Evolutionary conservation across 495 filamentous ascomycete genomes (phyloP).

Genomic region (Aspergillus diversus): DNA sequence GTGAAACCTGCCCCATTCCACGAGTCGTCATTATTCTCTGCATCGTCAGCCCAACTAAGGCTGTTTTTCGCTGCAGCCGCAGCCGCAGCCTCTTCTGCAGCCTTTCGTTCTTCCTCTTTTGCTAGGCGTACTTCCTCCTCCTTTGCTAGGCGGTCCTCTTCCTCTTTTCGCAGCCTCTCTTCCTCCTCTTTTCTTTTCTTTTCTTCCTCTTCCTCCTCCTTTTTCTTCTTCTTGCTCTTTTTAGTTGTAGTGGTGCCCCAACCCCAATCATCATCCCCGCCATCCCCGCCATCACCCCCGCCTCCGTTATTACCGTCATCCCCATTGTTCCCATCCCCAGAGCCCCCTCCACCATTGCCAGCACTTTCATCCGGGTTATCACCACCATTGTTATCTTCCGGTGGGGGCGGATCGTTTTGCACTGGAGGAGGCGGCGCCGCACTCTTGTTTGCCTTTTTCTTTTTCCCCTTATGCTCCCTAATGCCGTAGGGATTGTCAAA

Average conservation of each 20-base stretch:
- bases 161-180: conserved; percentile 32
- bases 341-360: conserved; percentile 34
- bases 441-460: conserved; percentile 44
- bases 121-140: conserved; percentile 41
- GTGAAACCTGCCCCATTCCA: conserved; percentile 45
- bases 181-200: conserved; percentile 28
- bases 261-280: conserved; percentile 35
- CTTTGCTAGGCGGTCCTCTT: conserved; percentile 39
- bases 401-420: conserved; percentile 21
- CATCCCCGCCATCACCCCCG: conserved; percentile 32
- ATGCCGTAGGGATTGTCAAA: conserved; percentile 55
- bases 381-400: conserved; percentile 17
- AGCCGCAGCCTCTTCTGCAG: conserved; percentile 42
- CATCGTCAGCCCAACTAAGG: conserved; percentile 52
- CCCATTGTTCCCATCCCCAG: conserved; percentile 38
- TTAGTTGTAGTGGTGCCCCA: conserved; percentile 46
- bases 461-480: conserved; percentile 50
- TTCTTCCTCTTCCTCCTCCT: conserved; percentile 32
- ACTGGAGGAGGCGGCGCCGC: conserved; percentile 28
- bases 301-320: conserved; percentile 34
- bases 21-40: conserved; percentile 31
- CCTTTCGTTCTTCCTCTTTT: conserved; percentile 40
- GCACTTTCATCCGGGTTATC: conserved; percentile 31
- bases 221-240: conserved; percentile 47
- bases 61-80: conserved; percentile 36